Percentiles rank a stretch among this genome's conserved stretches.
Evolutionary conservation across 148 eudicot species (phyloP).

Genomic region (Talinum fruticosum): DNA sequence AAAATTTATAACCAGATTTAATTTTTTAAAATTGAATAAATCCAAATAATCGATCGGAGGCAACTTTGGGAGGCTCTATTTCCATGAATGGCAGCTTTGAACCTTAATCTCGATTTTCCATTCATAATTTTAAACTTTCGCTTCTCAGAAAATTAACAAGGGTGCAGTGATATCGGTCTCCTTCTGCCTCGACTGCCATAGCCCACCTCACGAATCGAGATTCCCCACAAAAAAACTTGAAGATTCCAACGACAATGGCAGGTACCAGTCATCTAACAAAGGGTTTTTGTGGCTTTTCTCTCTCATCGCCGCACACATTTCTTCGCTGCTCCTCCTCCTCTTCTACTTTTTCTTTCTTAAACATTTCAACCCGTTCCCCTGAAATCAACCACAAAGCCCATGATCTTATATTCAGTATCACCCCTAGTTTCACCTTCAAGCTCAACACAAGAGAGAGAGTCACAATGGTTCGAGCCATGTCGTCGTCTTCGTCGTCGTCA

Average conservation of each 20-base stretch:
- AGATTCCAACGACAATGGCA: slow-evolving; percentile 16
- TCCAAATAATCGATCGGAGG: too few relatives aligned
- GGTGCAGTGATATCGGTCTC: too few relatives aligned
- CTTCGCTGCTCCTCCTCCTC: slow-evolving; percentile 8
- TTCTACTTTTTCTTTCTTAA: not conserved
- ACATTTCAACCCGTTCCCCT: not conserved
- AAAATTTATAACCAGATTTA: too few relatives aligned
- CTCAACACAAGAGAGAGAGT: not conserved
- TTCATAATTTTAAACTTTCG: too few relatives aligned
- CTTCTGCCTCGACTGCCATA: not conserved
- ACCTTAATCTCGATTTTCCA: too few relatives aligned
- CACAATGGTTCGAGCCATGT: slow-evolving; percentile 42
- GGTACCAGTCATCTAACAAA: slow-evolving; percentile 4
- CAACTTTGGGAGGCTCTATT: too few relatives aligned
- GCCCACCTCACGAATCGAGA: not conserved
- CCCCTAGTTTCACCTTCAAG: slow-evolving; percentile 22
- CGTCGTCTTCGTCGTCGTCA: slow-evolving; percentile 4
- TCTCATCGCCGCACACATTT: slow-evolving; percentile 14
- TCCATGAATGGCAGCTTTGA: too few relatives aligned
- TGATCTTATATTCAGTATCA: slow-evolving; percentile 1
- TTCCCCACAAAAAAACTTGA: not conserved
- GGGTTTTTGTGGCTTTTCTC: slow-evolving; percentile 8
- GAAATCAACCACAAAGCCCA: slow-evolving; percentile 11
- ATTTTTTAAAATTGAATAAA: too few relatives aligned
- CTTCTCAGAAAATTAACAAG: too few relatives aligned